These are phyloP conservation scores for Rutstroemia sp. DNA, from an alignment of 2,329 filamentous ascomycete species.

Conservation along the genomic window DNA sequence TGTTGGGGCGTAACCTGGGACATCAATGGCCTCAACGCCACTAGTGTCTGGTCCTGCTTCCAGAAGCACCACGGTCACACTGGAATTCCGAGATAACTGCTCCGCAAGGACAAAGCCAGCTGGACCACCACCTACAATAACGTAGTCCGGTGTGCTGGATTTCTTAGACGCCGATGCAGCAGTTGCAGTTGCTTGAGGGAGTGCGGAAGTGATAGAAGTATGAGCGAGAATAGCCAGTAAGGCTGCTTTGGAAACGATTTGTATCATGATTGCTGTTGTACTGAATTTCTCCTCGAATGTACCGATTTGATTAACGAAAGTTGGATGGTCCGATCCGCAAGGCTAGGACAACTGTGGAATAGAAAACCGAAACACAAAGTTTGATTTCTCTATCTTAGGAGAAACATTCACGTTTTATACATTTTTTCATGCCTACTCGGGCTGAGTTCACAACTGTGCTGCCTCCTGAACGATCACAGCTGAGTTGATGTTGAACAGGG, in stretches of 20 bases:
- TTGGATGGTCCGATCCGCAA: neutral
- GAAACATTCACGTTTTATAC: neutral
- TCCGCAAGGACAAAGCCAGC: slow-evolving; percentile 1
- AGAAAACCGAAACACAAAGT: neutral
- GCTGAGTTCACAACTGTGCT: neutral
- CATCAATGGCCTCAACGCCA: neutral
- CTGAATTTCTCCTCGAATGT: neutral
- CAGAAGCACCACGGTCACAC: neutral
- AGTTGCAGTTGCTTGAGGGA: neutral
- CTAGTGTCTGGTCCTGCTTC: slow-evolving; percentile 2
- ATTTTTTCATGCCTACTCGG: neutral
- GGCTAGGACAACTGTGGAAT: neutral
- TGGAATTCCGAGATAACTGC: neutral
- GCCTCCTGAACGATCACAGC: neutral
- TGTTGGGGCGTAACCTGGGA: neutral
- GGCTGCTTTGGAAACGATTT: neutral
- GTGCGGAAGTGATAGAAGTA: neutral
- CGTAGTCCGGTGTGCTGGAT: neutral
- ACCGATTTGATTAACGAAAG: neutral
- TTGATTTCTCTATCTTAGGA: neutral
- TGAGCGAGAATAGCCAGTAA: neutral
- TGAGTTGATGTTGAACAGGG: neutral
- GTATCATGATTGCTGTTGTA: neutral
- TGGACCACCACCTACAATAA: slow-evolving; percentile 4
- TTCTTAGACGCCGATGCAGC: too few relatives aligned